These are phyloP conservation scores for Zychaea mexicana DNA, from an alignment of 371 early-diverging fungal species.

Conservation along the genomic window DNA sequence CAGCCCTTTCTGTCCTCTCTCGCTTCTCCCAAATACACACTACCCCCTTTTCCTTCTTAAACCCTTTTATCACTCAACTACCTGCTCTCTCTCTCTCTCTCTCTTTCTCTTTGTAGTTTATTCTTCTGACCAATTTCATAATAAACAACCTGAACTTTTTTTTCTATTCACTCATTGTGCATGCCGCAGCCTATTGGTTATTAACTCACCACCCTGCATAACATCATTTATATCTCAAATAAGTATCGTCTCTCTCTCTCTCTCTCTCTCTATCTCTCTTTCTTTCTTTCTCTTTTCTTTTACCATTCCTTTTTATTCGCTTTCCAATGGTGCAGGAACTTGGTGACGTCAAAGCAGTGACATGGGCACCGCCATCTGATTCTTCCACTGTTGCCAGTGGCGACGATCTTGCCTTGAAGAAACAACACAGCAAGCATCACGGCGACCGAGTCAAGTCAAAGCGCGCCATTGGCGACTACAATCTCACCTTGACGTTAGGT, in stretches of 20 bases:
- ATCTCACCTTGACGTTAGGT: conserved; percentile 85
- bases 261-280: not conserved
- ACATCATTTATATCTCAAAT: no score
- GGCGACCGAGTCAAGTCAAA: conserved; percentile 8
- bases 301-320: not conserved
- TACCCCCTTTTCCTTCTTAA: not conserved
- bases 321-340: not conserved
- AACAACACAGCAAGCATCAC: not conserved
- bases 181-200: not conserved
- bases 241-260: not conserved
- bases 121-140: conserved; percentile 1
- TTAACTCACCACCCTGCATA: not conserved
- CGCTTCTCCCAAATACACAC: not conserved
- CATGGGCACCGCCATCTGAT: not conserved
- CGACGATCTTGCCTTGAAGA: not conserved
- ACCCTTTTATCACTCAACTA: not conserved
- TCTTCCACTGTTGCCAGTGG: not conserved
- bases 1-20: not conserved
- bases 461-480: conserved; percentile 69
- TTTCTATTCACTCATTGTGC: not conserved
- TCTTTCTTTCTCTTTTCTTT: not conserved
- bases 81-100: not conserved
- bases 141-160: not conserved
- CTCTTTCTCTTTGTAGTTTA: not conserved
- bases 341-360: not conserved